Conservation (phyloP, 2,329 filamentous ascomycete species). For the Fusarium graminum region DNA sequence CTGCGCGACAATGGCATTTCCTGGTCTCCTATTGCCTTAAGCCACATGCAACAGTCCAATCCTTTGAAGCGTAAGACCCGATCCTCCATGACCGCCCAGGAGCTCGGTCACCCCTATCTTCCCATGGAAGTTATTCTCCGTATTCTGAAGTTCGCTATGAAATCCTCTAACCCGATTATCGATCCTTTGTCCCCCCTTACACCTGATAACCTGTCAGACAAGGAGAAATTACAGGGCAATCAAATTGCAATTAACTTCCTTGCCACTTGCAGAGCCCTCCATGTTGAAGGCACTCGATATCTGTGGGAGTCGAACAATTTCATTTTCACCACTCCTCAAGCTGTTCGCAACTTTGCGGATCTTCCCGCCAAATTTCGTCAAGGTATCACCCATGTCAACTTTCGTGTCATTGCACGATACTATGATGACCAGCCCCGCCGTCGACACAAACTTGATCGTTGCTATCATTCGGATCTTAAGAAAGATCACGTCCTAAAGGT, state of each 20-base stretch:
- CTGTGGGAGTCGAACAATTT: conserved; percentile 68
- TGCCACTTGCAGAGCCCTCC: conserved; percentile 63
- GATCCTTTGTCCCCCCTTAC: conserved; percentile 64
- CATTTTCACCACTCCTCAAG: conserved; percentile 65
- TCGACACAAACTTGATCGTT: conserved; percentile 58
- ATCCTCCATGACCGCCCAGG: conserved; percentile 49
- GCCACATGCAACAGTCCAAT: conserved; percentile 51
- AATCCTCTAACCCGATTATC: conserved; percentile 63
- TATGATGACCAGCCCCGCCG: conserved; percentile 63
- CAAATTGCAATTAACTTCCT: conserved; percentile 68
- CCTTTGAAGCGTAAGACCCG: conserved; percentile 53
- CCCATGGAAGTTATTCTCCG: conserved; percentile 66
- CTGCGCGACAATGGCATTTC: conserved; percentile 66
- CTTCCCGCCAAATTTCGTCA: conserved; percentile 59
- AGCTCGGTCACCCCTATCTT: conserved; percentile 57
- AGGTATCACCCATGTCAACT: conserved; percentile 60
- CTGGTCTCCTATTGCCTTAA: conserved; percentile 59
- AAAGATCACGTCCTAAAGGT: conserved; percentile 59
- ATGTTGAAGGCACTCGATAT: conserved; percentile 62
- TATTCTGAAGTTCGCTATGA: conserved; percentile 66
- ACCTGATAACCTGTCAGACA: conserved; percentile 58
- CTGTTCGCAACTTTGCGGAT: conserved; percentile 63
- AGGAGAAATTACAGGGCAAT: conserved; percentile 60
- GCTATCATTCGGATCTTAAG: conserved; percentile 60
- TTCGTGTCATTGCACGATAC: conserved; percentile 68